Evolutionary conservation across 2,329 filamentous ascomycete genomes (phyloP), one percentile per base, ranked within the genome.

Genomic region (Aspergillus tanneri): DNA sequence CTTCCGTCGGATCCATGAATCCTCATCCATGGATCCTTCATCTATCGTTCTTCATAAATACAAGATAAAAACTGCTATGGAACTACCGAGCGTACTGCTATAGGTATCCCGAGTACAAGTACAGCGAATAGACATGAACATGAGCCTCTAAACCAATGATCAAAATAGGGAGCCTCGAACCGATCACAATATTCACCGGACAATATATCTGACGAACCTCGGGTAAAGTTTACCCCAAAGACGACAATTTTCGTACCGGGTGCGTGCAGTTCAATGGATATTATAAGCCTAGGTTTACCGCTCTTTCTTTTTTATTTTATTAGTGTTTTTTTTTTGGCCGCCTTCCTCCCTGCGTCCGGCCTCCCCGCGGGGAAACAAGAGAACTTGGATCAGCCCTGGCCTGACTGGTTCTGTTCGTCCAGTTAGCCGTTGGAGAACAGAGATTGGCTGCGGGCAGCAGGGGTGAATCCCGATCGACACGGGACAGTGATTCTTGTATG

Each of bases 341-440:
- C 11, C 34, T 22, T 42, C 46, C 48, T 28, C 39, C 56, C 43
- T 56, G 49, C 55, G 53, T 56, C 51, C 56, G 59, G 51, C 49
- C 48, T 60, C 58, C 58, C 60, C 60, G 60, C 60, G 57, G 59
- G 57, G 55, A 53, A 49, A 53, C 36, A 41, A 54, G 24, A 37
- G 47, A 39, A 47, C 46, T 54, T 54, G 50, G 47, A 55, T 55
- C 51, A 42, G 46, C 30, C 16, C 32, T 42, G 38, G 42, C 22
- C 30, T 44, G 36, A 24, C 36, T 25, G 22, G 41, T 34, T 25
- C 32, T 50, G 27, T 10, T 24, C 37, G 30, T 21, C 44, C 43
- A 19, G 38, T 30, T 40, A 49, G 12, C 18, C 18, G 19, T 36
- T 28, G 25, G 30, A 22, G 27, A 21, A 35, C 16, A 14, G 16